A percentile compares a stretch with the other conserved stretches of the same genome.
Conservation (phyloP, 768 basidiomycete genomes). For the Tulasnella sp. region DNA sequence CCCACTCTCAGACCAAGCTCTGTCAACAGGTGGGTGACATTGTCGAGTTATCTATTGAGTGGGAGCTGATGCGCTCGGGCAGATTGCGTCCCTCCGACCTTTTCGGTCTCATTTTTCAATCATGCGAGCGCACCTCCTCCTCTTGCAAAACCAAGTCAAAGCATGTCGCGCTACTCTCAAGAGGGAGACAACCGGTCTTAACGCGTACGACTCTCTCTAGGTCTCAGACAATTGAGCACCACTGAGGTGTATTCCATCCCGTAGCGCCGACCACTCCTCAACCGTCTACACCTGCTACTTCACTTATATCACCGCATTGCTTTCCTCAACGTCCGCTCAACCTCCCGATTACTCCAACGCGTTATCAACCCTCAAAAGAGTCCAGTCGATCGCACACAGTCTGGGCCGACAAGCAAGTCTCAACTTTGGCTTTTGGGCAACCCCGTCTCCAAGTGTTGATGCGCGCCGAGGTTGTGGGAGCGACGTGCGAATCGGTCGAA, state of each 20-base stretch:
- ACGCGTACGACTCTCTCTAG: constrained; percentile 1
- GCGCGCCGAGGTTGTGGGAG: constrained; percentile 42
- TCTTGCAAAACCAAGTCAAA: constrained; percentile 48
- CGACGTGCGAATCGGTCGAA: constrained; percentile 46
- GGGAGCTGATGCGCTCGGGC: not conserved
- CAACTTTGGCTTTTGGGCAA: constrained; percentile 35
- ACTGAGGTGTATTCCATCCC: not conserved
- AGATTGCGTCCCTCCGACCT: constrained; percentile 52
- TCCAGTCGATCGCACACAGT: constrained; percentile 17
- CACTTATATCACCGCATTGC: constrained; percentile 32
- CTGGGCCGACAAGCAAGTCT: constrained; percentile 20
- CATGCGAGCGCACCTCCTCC: constrained; percentile 53
- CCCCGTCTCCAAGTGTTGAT: constrained; percentile 53
- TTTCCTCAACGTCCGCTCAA: constrained; percentile 10
- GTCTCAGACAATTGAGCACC: not conserved
- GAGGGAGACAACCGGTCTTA: constrained; percentile 42
- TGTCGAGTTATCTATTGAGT: not conserved
- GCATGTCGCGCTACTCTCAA: constrained; percentile 53
- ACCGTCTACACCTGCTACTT: constrained; percentile 50
- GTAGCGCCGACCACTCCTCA: constrained; percentile 43
- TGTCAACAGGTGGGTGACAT: constrained; percentile 4
- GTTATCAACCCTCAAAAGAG: constrained; percentile 17
- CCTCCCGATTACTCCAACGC: constrained; percentile 21
- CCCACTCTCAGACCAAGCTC: not conserved
- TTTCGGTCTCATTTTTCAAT: constrained; percentile 53